Base-by-base conservation (phyloP, 768 basidiomycete species). In the Cystofilobasidium macerans region DNA sequence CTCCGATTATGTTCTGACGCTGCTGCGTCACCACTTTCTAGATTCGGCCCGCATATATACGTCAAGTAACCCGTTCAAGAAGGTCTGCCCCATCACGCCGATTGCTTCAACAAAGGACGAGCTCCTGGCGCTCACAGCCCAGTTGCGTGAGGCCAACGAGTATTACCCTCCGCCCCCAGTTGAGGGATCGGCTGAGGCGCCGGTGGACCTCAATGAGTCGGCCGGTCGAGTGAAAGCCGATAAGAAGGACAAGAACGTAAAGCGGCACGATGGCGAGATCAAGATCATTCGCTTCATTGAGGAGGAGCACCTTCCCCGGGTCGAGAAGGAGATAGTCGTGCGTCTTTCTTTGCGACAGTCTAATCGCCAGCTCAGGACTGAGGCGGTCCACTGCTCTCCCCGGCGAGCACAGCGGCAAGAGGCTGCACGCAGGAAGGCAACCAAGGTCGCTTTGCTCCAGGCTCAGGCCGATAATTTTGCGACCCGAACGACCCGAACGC, bases 61-160 rank as follows among this genome's bases (percentile, higher is more conserved):
- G 43, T 90, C 89, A 38, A 87, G 86, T 18, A 92, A 92, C 75
- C 89, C 89, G 26, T 92, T 88, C 88, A 92, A 90, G 78, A 85
- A 85, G 48, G 83, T 85, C 12, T 85, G 87, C 36, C 85, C 85
- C 20, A 87, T 91, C 72, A 81, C 84, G 71, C 80, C 85, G 14
- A 76, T 86, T 61, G 82, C 86, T 18, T 85, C 86, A 4, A 85
- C 86, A 18, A 81, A 81, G 53, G 84, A 84, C 58, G 87, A 91
- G 73, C 90, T 89, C 71, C 63, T 84, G n/a, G 78, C 77, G 7
- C 73, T 83, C 51, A 79, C 89, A 64, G 84, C 84, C 69, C 78
- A 79, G 57, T 74, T 91, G 70, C 86, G 86, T 72, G 74, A 72
- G 26, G 75, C 73, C 16, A 75, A 75, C 48, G 77, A 79, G 2